Conservation (phyloP, 495 filamentous ascomycete genomes). For the Tuber umbilicatum region DNA sequence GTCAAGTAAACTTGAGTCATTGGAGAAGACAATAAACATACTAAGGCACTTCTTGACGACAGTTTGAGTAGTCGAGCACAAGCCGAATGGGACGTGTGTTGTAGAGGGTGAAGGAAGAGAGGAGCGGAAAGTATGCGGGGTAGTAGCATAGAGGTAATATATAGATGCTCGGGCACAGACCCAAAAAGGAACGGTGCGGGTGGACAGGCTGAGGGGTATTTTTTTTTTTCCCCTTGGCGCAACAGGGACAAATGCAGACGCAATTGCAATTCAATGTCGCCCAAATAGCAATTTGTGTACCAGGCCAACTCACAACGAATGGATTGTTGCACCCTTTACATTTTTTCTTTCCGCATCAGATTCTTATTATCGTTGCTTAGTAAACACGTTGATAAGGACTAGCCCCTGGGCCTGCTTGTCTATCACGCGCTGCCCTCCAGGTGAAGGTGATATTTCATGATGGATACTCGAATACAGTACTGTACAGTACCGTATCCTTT, state of each 20-base stretch:
- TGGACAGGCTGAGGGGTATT: neutral
- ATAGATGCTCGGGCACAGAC: neutral
- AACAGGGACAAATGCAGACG: neutral
- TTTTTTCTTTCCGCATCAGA: neutral
- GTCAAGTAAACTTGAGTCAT: neutral
- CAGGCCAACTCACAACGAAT: neutral
- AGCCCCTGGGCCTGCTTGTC: neutral
- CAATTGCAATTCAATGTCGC: neutral
- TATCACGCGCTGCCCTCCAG: too few species aligned
- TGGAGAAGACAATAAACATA: conserved; percentile 13
- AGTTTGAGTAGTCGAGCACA: conserved; percentile 30
- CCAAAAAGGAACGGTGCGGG: neutral
- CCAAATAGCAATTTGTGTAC: neutral
- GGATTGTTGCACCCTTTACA: neutral
- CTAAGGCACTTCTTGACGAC: conserved; percentile 35
- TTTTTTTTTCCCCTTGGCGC: neutral
- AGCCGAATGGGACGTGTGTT: conserved; percentile 10
- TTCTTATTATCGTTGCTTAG: neutral
- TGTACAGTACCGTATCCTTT: too few species aligned
- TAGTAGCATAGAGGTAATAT: conserved; percentile 13
- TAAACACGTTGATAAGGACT: neutral
- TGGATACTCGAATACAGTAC: neutral
- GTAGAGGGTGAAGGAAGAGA: conserved; percentile 12
- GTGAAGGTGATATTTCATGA: neutral
- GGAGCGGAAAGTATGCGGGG: conserved; percentile 29